These are phyloP conservation scores for Mucor plumbeus DNA, from an alignment of 371 early-diverging fungal genomes.

Conservation along the genomic window DNA sequence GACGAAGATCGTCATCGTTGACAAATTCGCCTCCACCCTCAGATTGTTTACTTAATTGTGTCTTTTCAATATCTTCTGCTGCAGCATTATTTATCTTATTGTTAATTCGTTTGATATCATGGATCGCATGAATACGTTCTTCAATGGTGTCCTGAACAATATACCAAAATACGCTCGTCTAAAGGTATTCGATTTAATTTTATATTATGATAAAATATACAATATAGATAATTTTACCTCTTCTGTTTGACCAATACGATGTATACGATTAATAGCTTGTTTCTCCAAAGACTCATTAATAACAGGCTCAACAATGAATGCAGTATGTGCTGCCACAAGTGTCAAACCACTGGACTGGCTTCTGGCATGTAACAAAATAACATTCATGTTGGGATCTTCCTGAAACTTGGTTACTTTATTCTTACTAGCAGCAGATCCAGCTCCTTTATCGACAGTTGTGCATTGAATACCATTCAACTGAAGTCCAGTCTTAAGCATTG, in stretches of 20 bases:
- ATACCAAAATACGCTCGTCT: conserved; percentile 40
- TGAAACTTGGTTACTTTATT: conserved; percentile 42
- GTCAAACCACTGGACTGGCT: conserved; percentile 59
- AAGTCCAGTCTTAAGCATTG: conserved; percentile 56
- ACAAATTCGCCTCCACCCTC: conserved; percentile 26
- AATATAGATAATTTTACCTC: conserved; percentile 4
- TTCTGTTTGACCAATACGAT: conserved; percentile 42
- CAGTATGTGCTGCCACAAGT: conserved; percentile 52
- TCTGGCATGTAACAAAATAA: conserved; percentile 57
- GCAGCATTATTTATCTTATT: neutral
- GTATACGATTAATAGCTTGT: conserved; percentile 59
- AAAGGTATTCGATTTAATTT: neutral
- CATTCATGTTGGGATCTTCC: conserved; percentile 43
- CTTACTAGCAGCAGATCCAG: conserved; percentile 26
- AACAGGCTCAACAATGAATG: conserved; percentile 61
- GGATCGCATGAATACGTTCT: conserved; percentile 53
- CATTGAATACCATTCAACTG: conserved; percentile 49
- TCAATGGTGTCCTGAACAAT: conserved; percentile 50
- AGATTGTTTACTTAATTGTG: conserved; percentile 4
- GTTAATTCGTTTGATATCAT: conserved; percentile 36
- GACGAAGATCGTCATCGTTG: conserved; percentile 19
- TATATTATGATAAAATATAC: too few species aligned
- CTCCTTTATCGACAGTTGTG: conserved; percentile 42
- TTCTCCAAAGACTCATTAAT: conserved; percentile 55
- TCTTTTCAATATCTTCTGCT: neutral